Evolutionary conservation across 176 grass and related monocot species (phyloP).

Genomic region (Pontederia crassipes): DNA sequence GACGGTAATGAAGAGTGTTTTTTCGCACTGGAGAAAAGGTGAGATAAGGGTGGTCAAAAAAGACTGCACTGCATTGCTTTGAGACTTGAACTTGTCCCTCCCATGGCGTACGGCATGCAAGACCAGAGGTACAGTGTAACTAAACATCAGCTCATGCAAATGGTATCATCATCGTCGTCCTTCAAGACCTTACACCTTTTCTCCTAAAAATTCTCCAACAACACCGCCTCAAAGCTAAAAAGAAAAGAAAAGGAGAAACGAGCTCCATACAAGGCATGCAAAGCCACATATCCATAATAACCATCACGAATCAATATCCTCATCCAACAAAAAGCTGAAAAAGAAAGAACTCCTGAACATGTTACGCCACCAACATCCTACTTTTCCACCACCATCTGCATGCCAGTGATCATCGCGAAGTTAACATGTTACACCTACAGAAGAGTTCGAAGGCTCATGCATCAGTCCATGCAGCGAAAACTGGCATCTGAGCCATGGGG

Average conservation of each 20-base stretch:
- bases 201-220: background rate
- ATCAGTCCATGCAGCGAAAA: constrained; percentile 72
- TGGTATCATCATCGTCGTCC: background rate
- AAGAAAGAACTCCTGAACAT: background rate
- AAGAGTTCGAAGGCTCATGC: constrained; percentile 18
- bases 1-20: constrained; percentile 25
- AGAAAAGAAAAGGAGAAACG: background rate
- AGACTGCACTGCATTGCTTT: constrained; percentile 17
- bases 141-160: constrained; percentile 27
- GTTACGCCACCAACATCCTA: too few relatives aligned
- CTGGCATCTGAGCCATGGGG: constrained; percentile 35
- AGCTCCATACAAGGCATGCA: background rate
- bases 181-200: background rate
- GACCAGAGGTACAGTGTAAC: constrained; percentile 3
- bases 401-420: constrained; percentile 6
- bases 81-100: constrained; percentile 15
- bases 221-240: background rate
- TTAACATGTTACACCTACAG: background rate
- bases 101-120: background rate
- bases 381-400: too few relatives aligned
- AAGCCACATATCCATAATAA: too few relatives aligned
- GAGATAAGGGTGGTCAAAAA: constrained; percentile 44
- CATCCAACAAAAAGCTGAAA: background rate
- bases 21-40: constrained; percentile 31
- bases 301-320: too few relatives aligned